These are phyloP conservation scores for Aspergillus nanangensis DNA, from an alignment of 495 filamentous ascomycete genomes.

Conservation along the genomic window DNA sequence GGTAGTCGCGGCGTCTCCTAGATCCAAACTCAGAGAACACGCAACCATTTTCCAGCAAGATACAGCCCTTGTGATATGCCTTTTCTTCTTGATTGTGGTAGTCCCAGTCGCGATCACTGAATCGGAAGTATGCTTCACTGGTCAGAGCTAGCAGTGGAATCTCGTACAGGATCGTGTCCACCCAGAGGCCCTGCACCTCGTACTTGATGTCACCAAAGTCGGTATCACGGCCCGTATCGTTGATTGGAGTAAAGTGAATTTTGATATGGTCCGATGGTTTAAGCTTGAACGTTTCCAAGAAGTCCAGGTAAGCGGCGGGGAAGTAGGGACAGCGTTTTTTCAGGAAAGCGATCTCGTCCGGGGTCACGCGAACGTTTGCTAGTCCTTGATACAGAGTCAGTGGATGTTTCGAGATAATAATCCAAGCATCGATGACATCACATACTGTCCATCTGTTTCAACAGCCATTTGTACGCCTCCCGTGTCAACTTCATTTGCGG, in stretches of 20 bases:
- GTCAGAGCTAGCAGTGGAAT: conserved; percentile 89
- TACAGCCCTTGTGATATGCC: conserved; percentile 71
- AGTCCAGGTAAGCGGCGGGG: conserved; percentile 68
- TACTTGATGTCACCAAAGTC: conserved; percentile 74
- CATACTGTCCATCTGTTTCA: conserved; percentile 73
- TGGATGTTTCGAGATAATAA: too few relatives aligned
- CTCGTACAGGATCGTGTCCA: conserved; percentile 96
- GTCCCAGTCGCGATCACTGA: conserved; percentile 85
- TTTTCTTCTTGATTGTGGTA: conserved; percentile 80
- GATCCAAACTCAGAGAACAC: conserved; percentile 92
- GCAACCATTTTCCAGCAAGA: conserved; percentile 76
- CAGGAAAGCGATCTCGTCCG: conserved; percentile 77
- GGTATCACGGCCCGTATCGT: conserved; percentile 60
- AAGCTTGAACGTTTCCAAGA: conserved; percentile 74
- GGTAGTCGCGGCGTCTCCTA: conserved; percentile 82
- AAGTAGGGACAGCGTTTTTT: conserved; percentile 77
- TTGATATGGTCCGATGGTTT: conserved; percentile 74
- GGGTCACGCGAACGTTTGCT: conserved; percentile 67
- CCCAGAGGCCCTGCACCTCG: conserved; percentile 74
- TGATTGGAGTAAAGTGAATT: conserved; percentile 60
- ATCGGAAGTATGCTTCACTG: conserved; percentile 95
- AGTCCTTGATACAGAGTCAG: conserved; percentile 50
- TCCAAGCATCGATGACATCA: too few relatives aligned
- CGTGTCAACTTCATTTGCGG: conserved; percentile 86
- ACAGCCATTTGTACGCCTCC: conserved; percentile 78